Conservation (phyloP, 2,329 filamentous ascomycete species). For the Curvularia sp. region DNA sequence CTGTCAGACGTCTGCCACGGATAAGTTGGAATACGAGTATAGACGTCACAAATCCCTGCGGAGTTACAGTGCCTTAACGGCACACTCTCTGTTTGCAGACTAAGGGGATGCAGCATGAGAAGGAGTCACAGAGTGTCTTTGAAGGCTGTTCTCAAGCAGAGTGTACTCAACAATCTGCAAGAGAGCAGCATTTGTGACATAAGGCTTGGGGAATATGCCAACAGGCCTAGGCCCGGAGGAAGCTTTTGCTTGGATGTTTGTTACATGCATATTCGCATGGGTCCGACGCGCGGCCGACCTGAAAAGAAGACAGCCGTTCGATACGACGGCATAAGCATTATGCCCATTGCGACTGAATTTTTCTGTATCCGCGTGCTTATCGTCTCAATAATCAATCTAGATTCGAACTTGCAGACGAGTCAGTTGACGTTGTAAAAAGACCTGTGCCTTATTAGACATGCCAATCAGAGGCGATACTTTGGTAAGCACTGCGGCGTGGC, state of each 20-base stretch:
- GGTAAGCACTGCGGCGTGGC: slow-evolving; percentile 24
- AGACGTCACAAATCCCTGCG: background rate
- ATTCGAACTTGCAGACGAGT: slow-evolving; percentile 11
- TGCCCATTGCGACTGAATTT: slow-evolving; percentile 12
- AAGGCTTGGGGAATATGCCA: background rate
- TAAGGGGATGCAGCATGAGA: background rate
- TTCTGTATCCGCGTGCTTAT: slow-evolving; percentile 7
- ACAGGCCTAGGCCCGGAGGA: background rate
- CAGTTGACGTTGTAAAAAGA: slow-evolving; percentile 15
- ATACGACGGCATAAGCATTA: slow-evolving; percentile 7
- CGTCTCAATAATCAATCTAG: slow-evolving; percentile 5
- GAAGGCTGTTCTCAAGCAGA: background rate
- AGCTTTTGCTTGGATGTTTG: slow-evolving; percentile 1
- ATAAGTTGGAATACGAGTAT: background rate
- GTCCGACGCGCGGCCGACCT: slow-evolving; percentile 5
- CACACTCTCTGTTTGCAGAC: background rate
- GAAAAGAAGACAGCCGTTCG: slow-evolving; percentile 1
- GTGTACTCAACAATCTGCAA: background rate
- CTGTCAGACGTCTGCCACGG: background rate
- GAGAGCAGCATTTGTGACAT: background rate
- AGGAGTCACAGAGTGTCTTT: background rate
- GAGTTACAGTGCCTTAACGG: background rate
- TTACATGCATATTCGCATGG: slow-evolving; percentile 5
- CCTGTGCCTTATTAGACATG: slow-evolving; percentile 20
- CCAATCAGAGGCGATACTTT: slow-evolving; percentile 22